phyloP scores from a whole-genome alignment of 345 rosid genomes.

The Aquilaria sinensis region DNA sequence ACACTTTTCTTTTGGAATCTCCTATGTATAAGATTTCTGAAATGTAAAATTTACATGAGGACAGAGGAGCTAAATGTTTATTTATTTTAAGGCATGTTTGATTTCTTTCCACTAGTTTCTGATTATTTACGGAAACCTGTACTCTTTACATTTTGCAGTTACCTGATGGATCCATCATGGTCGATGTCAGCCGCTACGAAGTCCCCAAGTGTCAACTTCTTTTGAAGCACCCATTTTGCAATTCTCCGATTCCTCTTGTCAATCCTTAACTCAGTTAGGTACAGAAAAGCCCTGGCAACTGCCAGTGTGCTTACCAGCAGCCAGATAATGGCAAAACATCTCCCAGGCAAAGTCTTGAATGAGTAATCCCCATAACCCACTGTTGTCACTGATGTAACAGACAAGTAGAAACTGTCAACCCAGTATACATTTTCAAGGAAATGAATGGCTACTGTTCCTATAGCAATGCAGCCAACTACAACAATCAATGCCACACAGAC shows the following conservation, averaged over 20 bases:
- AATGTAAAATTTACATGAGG: too few species aligned
- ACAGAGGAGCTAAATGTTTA: too few species aligned
- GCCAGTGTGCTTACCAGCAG: constrained; percentile 50
- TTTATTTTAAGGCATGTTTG: too few species aligned
- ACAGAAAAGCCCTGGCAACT: constrained; percentile 60
- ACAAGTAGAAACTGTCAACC: constrained; percentile 60
- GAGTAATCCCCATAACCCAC: constrained; percentile 66
- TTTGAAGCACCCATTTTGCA: constrained; percentile 61
- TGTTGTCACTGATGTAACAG: constrained; percentile 63
- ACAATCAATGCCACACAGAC: constrained; percentile 45
- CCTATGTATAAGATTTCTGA: too few species aligned
- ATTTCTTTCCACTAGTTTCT: too few species aligned
- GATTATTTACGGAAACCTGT: too few species aligned
- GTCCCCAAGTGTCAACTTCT: constrained; percentile 58
- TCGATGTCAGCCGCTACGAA: constrained; percentile 69
- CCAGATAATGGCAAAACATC: constrained; percentile 65
- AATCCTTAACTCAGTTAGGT: constrained; percentile 50
- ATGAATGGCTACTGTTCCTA: constrained; percentile 38
- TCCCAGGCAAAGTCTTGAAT: constrained; percentile 36
- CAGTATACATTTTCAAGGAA: constrained; percentile 41
- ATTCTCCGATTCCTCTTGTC: constrained; percentile 49
- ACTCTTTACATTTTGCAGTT: neutral
- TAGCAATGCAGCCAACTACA: constrained; percentile 40
- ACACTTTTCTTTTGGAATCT: too few species aligned
- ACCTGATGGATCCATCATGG: constrained; percentile 70